Percentiles rank a stretch among this genome's conserved stretches.
Conservation (phyloP, 305 asterid genomes). For the Plantago coronopus region DNA sequence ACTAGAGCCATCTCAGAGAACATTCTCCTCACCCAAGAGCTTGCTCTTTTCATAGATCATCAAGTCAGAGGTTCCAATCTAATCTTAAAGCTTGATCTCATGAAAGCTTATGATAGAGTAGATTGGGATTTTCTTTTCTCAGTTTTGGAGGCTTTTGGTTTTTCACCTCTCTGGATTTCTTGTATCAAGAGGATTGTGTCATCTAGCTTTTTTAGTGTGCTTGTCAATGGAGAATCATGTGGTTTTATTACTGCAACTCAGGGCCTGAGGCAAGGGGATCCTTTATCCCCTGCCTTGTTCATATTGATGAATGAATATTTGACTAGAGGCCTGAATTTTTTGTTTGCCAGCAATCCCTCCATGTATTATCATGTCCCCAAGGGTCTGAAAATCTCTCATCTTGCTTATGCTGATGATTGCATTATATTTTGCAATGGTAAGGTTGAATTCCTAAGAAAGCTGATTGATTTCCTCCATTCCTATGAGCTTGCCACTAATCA, state of each 20-base stretch:
- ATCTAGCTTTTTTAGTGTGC: neutral
- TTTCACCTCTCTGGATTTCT: neutral
- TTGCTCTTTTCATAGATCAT: neutral
- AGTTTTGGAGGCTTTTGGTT: neutral
- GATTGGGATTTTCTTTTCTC: neutral
- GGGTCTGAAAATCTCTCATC: neutral
- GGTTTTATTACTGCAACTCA: neutral
- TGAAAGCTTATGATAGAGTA: neutral
- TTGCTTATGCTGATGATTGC: neutral
- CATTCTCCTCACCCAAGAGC: neutral
- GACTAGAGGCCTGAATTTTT: too few species aligned
- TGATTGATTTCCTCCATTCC: neutral
- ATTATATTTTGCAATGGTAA: neutral
- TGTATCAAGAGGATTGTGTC: neutral
- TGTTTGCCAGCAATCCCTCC: too few species aligned
- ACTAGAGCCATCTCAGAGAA: neutral
- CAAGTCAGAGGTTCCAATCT: neutral
- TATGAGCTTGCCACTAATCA: neutral
- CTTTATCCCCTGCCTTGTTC: neutral
- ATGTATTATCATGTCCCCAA: neutral
- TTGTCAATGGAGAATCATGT: neutral
- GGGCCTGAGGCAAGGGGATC: constrained; percentile 1
- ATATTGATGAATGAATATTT: neutral
- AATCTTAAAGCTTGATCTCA: neutral
- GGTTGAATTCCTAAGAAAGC: neutral